These are phyloP conservation scores for Talaromyces marneffei DNA, from an alignment of 2,329 filamentous ascomycete species.

Conservation along the genomic window DNA sequence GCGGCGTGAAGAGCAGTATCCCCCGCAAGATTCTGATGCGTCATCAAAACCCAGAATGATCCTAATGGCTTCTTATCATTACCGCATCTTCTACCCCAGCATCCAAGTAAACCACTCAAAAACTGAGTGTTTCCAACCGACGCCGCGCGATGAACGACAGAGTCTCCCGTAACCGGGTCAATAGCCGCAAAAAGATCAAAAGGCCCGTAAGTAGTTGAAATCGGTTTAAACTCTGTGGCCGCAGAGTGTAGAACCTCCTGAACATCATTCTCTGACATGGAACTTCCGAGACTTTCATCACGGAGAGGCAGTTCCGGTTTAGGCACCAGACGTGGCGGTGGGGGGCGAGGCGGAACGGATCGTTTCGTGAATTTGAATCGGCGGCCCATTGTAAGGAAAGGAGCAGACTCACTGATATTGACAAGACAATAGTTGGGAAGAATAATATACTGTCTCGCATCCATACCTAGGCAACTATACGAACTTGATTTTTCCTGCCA, in stretches of 20 bases:
- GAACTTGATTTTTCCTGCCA: conserved; percentile 3
- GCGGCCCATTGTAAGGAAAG: conserved; percentile 1
- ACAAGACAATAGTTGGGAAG: not conserved
- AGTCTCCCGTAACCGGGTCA: not conserved
- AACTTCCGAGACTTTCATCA: not conserved
- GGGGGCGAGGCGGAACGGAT: not conserved
- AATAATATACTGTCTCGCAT: not conserved
- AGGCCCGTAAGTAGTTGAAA: not conserved
- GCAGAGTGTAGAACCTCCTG: conserved; percentile 1
- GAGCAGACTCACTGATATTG: conserved; percentile 1
- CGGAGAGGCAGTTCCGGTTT: not conserved
- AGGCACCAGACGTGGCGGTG: not conserved
- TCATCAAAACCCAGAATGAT: conserved; percentile 1
- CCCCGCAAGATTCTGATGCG: not conserved
- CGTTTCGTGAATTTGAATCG: conserved; percentile 3
- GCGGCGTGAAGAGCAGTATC: not conserved
- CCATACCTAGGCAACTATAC: conserved; percentile 1
- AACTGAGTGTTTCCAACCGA: not conserved
- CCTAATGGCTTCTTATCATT: not conserved
- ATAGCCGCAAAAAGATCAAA: not conserved
- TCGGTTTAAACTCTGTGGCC: not conserved
- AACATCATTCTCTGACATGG: not conserved
- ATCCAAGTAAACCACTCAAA: not conserved
- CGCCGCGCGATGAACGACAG: not conserved
- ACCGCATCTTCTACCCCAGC: not conserved